phyloP scores from a whole-genome alignment of 352 stramenopile species.

The Plasmopara viticola region DNA sequence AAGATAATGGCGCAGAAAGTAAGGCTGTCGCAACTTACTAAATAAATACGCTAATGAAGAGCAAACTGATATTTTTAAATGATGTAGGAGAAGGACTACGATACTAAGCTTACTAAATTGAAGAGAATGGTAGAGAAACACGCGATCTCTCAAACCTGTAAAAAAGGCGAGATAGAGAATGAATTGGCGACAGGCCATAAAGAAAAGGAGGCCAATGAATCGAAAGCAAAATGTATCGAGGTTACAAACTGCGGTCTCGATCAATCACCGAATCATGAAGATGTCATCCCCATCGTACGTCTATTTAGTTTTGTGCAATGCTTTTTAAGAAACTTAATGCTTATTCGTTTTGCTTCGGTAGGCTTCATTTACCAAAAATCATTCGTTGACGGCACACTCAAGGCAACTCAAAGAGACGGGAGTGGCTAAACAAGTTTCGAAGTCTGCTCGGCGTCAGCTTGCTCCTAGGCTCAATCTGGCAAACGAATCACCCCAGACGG shows the following conservation, averaged over 20 bases:
- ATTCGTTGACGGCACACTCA: conserved; percentile 7
- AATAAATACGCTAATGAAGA: too few species aligned
- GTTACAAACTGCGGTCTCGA: neutral
- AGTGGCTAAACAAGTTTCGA: conserved; percentile 13
- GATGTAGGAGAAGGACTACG: conserved; percentile 19
- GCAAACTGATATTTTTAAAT: neutral
- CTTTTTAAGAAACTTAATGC: neutral
- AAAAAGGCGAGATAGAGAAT: conserved; percentile 2
- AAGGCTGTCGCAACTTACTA: neutral
- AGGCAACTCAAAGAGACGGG: conserved; percentile 11
- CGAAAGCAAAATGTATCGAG: conserved; percentile 3
- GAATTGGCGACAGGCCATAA: conserved; percentile 5
- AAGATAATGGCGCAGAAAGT: conserved; percentile 25
- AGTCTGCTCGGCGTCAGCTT: conserved; percentile 20
- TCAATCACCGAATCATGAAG: neutral
- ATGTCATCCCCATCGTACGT: too few species aligned
- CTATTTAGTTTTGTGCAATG: too few species aligned
- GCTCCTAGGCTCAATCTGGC: conserved; percentile 13
- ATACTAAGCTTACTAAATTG: conserved; percentile 15
- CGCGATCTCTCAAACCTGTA: neutral
- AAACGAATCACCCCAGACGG: conserved; percentile 14
- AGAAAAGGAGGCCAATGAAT: conserved; percentile 2
- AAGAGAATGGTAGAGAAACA: conserved; percentile 7
- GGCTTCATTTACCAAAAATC: conserved; percentile 4
- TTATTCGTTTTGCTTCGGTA: conserved; percentile 3